Percentiles rank a stretch among this genome's conserved stretches.
Conservation (phyloP, 2,329 filamentous ascomycete species). For the Cytospora schulzeri region DNA sequence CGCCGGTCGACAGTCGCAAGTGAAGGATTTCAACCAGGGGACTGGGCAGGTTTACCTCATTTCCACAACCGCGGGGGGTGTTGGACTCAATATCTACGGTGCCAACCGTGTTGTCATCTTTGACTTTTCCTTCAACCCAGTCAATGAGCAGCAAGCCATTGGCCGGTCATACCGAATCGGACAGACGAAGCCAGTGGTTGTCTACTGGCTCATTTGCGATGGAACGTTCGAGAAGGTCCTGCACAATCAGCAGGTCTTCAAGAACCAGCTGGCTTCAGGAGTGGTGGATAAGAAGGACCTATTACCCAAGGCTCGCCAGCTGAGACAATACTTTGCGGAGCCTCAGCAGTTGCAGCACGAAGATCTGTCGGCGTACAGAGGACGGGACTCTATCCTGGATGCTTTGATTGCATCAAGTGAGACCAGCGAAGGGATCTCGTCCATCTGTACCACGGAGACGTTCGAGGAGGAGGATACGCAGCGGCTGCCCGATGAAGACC, state of each 20-base stretch:
- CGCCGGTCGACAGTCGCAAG: constrained; percentile 58
- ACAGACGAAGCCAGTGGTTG: constrained; percentile 77
- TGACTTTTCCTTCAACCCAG: constrained; percentile 80
- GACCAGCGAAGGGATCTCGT: constrained; percentile 46
- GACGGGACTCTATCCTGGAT: constrained; percentile 66
- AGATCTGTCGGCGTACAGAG: constrained; percentile 54
- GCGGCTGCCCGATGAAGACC: constrained; percentile 4
- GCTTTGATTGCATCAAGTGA: constrained; percentile 44
- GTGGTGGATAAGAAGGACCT: constrained; percentile 85
- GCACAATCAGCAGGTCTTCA: constrained; percentile 77
- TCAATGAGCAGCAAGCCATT: constrained; percentile 82
- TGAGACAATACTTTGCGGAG: constrained; percentile 59
- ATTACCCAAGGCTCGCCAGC: constrained; percentile 63
- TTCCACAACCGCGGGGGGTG: constrained; percentile 78
- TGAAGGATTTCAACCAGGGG: constrained; percentile 69
- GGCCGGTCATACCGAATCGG: constrained; percentile 85
- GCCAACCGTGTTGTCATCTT: constrained; percentile 87
- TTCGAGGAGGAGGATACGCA: constrained; percentile 66
- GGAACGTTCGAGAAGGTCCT: constrained; percentile 79
- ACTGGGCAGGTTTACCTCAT: constrained; percentile 70
- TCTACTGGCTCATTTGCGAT: constrained; percentile 78
- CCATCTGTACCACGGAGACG: constrained; percentile 69
- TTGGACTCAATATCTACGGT: constrained; percentile 80
- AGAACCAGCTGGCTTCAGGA: constrained; percentile 74
- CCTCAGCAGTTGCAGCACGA: constrained; percentile 55